Evolutionary conservation across 1,139 yeast species (phyloP), one percentile per base, ranked within the genome.

Genomic region (Lodderomyces orthopsilosis): DNA sequence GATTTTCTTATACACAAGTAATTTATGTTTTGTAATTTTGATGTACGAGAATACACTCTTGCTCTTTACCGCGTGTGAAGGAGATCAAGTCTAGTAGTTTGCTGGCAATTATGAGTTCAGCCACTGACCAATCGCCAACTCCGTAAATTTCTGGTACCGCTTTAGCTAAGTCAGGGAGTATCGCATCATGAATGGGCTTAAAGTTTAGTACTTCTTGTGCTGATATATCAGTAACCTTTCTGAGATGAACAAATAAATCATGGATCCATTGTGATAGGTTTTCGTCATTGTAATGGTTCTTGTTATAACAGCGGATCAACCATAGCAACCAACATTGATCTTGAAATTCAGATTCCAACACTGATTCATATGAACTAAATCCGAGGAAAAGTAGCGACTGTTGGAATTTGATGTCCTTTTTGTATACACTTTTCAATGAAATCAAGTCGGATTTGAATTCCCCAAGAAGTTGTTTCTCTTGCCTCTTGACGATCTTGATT

Each of bases 271-370:
- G 64, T 0, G 88, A 86, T 15, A 79, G 62, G 24, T 59, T 63
- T 23, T 58, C 61, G 2, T 64, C 67, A 18, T 47, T 39, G 44
- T 75, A 75, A 5, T 61, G 61, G 4, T 65, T 61, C 43, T 66
- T 68, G 55, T 83, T 84, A 45, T 70, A 68, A 46, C 79, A 74
- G 47, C 90, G 68, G 38, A 85, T 77, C 24, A 85, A 66, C 77
- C 83, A 85, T 37, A 85, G 59, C 13, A 83, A 59, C 65, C 86
- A 68, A 4, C 79, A 75, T 52, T 82, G 85, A 50, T 82, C 84
- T 47, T 79, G 68, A 40, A 81, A 68, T 41, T 73, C 70, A 35
- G 68, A 57, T 7, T 69, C 68, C 1, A 75, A 54, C 13, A 84
- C 55, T 34, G 76, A 78, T 9, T 79, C 83, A 52, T 74, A 81